These are phyloP conservation scores for Purshia tridentata DNA, from an alignment of 306 rosid genomes.

Conservation along the genomic window DNA sequence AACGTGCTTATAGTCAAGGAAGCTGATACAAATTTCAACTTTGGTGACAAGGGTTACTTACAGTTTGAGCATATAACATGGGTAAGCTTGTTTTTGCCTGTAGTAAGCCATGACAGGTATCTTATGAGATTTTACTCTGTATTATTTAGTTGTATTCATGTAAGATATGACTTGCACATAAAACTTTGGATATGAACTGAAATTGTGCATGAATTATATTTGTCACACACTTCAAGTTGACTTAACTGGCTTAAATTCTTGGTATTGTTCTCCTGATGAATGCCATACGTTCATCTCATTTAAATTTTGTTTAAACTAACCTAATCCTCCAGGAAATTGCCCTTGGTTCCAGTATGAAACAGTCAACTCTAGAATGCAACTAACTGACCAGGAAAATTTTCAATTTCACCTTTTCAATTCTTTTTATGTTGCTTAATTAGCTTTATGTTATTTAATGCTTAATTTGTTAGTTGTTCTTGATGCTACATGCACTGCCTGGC, in stretches of 20 bases:
- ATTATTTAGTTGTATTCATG: background rate
- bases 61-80: slow-evolving; percentile 94
- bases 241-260: background rate
- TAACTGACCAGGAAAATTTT: too few species aligned
- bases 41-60: slow-evolving; percentile 87
- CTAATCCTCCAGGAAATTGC: background rate
- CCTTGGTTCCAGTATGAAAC: too few species aligned
- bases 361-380: too few species aligned
- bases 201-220: background rate
- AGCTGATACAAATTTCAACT: slow-evolving; percentile 79
- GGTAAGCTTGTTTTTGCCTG: slow-evolving; percentile 42
- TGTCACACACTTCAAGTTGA: background rate
- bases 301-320: background rate
- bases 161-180: background rate
- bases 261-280: background rate
- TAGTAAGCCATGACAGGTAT: background rate
- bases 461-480: background rate
- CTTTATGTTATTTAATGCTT: background rate
- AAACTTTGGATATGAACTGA: background rate
- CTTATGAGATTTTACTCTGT: background rate
- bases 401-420: too few species aligned
- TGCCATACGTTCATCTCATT: background rate
- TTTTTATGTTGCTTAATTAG: too few species aligned
- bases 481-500: background rate
- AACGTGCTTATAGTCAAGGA: slow-evolving; percentile 84